Base-by-base conservation (phyloP, 148 eudicot genomes). In the Vaccinium darrowii region DNA sequence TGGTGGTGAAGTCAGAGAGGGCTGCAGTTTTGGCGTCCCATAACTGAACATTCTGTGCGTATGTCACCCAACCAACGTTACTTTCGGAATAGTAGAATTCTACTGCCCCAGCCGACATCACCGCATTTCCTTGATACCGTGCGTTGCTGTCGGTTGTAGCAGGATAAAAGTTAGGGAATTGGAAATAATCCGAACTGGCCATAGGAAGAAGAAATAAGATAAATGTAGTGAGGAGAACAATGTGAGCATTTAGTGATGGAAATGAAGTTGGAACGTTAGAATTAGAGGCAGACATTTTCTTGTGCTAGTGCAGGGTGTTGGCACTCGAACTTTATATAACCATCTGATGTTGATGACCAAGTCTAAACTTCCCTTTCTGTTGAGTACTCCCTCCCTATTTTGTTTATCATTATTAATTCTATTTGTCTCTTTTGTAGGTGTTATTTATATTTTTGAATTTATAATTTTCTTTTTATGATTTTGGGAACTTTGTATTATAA, bases 1-100 rank as follows among this genome's bases (percentile, higher is more conserved):
- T 90, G 50, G 95, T 88, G 43, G 91, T 82, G 90, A 93, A 92
- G 85, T 93, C 92, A 0, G 93, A 74, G 39, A 89, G 19, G 8
- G 75, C 87, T 57, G 84, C 80, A 1, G 90, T 77, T 23, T 21
- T 11, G 1, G 80, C 39, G 56, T 87, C 89, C 91, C 92, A 91
- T 1, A 91, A 65, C 0, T 21, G 88, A 16, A 88, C 82, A 56
- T n/a, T 65, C 0, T 91, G 82, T 1, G 83, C 80, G 56, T 91
- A 91, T 52, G 84, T 85, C 50, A 85, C 85, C 79, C 85, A 83
- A 62, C 91, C 89, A 8, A 88, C 90, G 6, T 87, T 89, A 30
- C 62, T 3, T 33, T 47, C 12, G 53, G 85, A 87, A 57, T 72
- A 81, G 87, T 90, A 89, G 33, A 90, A 85, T 14, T 88, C 86